Base-by-base conservation (phyloP, 306 rosid genomes). In the Chamaecrista fasciculata region DNA sequence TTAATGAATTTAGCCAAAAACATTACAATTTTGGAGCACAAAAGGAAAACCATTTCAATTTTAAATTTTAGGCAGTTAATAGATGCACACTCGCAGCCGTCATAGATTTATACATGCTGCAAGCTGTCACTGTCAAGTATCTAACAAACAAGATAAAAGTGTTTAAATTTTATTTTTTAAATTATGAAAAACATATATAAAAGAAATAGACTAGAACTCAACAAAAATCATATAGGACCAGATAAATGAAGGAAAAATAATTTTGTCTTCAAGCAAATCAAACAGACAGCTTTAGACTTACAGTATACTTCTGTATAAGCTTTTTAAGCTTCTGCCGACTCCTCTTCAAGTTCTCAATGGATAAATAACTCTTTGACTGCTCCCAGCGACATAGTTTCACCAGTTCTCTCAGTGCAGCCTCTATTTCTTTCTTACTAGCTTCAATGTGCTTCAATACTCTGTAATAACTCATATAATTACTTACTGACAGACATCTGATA, bases 311-410 rank as follows among this genome's bases (percentile, higher is more conserved):
- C 76, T 88, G 84, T 59, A 94, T 78, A 73, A 94, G 88, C 78
- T 88, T 88, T 78, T 26, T 88, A 71, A 94, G 87, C 85, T 90
- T 94, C 81, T 83, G 88, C 72, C 94, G 80, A 58, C 79, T 70
- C 65, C 80, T 84, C 79, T 81, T 90, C 59, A 85, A 79, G 76
- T 73, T 85, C 48, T 88, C 92, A 18, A 86, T 24, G 31, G 89
- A 84, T 64, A 79, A 53, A 60, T 74, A 77, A 71, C 70, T 88
- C 78, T 90, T 92, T 16, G 70, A 65, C 48, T 74, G 79, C 36
- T 86, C 94, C 98, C 97, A 90, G 11, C 81, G 77, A 76, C 89
- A 88, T 23, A 91, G 78, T 78, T 85, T 86, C 74, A 85, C 86
- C 66, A 83, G 71, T 48, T 81, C 79, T 51, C 82, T 83, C 46